Conservation (phyloP, 1,284 basidiomycete species). For the Tilletia walkeri region DNA sequence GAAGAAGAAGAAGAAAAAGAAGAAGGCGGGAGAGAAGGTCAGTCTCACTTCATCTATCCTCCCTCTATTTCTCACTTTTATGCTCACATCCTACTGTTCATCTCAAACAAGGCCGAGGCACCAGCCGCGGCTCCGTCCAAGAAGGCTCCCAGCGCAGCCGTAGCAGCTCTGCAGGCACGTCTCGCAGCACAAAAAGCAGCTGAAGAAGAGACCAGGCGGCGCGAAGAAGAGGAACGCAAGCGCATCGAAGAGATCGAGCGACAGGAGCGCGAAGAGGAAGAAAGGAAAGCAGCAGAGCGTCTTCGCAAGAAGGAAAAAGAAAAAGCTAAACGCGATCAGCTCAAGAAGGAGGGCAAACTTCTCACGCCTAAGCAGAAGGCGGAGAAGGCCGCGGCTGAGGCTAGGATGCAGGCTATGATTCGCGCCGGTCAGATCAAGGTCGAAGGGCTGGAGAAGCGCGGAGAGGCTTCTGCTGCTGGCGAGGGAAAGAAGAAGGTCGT, state of each 20-base stretch:
- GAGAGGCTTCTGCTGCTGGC: slow-evolving; percentile 56
- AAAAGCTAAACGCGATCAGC: slow-evolving; percentile 51
- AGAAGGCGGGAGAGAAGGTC: slow-evolving; percentile 25
- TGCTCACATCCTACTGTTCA: neutral
- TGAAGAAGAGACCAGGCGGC: slow-evolving; percentile 46
- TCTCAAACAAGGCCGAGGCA: slow-evolving; percentile 22
- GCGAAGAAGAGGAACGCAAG: slow-evolving; percentile 42
- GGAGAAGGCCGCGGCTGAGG: slow-evolving; percentile 85
- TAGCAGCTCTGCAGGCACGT: slow-evolving; percentile 51
- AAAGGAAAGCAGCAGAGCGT: slow-evolving; percentile 51
- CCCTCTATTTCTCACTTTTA: too few species aligned
- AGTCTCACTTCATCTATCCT: neutral
- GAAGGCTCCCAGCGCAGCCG: slow-evolving; percentile 49
- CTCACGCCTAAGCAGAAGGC: slow-evolving; percentile 78
- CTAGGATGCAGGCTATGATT: slow-evolving; percentile 84
- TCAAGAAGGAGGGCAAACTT: slow-evolving; percentile 54
- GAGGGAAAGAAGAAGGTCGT: slow-evolving; percentile 66
- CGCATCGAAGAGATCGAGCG: slow-evolving; percentile 52
- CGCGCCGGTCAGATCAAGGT: slow-evolving; percentile 79
- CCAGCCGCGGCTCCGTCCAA: slow-evolving; percentile 31
- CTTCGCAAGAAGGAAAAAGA: slow-evolving; percentile 53
- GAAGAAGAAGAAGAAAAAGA: slow-evolving; percentile 47
- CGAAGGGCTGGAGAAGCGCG: slow-evolving; percentile 70
- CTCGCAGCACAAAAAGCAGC: slow-evolving; percentile 54
- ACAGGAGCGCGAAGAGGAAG: slow-evolving; percentile 50